phyloP scores from a whole-genome alignment of 768 basidiomycete species.

The Suillus subaureus region DNA sequence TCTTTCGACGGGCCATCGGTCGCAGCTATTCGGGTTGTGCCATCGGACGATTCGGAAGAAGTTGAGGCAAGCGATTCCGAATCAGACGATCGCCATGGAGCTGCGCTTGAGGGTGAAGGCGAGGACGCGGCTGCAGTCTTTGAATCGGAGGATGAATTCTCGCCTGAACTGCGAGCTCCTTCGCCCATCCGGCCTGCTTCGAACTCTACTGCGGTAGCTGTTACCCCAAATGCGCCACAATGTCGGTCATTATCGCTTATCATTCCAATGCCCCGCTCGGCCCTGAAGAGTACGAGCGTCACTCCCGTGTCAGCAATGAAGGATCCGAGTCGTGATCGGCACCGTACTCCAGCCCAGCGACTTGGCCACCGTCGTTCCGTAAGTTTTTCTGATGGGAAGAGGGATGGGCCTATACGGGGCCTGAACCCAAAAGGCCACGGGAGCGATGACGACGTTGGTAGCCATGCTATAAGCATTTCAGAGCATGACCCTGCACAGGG shows the following conservation, averaged over 20 bases:
- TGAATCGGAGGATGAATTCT: constrained; percentile 43
- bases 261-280: constrained; percentile 39
- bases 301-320: constrained; percentile 66
- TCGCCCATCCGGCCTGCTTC: constrained; percentile 8
- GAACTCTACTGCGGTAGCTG: constrained; percentile 10
- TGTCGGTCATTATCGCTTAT: constrained; percentile 15
- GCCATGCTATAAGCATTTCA: constrained; percentile 17
- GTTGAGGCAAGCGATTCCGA: constrained; percentile 43
- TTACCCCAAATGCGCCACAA: constrained; percentile 23
- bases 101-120: constrained; percentile 10
- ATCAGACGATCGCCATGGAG: constrained; percentile 30
- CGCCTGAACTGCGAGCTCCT: constrained; percentile 13
- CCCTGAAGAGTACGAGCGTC: constrained; percentile 43
- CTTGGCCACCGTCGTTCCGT: constrained; percentile 76
- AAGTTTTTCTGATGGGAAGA: constrained; percentile 95
- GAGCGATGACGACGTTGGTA: constrained; percentile 38
- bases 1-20: constrained; percentile 65
- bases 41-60: constrained; percentile 35
- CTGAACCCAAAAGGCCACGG: constrained; percentile 41
- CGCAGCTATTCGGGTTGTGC: constrained; percentile 53
- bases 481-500: constrained; percentile 22
- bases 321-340: constrained; percentile 47
- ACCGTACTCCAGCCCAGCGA: constrained; percentile 57
- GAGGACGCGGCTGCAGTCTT: constrained; percentile 15
- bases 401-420: constrained; percentile 84